Conservation (phyloP, 164 flowering plant species). For the Tinospora cordifolia region DNA sequence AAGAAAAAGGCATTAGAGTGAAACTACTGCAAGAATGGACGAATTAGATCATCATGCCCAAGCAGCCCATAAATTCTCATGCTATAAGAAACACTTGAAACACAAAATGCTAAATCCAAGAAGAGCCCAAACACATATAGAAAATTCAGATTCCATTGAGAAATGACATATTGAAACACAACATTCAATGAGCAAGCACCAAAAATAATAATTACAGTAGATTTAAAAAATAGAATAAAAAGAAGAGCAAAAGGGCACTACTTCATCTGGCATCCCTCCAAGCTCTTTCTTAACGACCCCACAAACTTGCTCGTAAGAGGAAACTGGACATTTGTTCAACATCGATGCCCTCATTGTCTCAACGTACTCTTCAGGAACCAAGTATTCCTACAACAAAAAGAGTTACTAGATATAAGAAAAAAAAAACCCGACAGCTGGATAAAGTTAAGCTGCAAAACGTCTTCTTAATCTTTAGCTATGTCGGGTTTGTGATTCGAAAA, state of each 20-base stretch:
- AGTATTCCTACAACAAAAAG: constrained; percentile 54
- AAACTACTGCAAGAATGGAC: too few relatives aligned
- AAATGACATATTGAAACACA: not conserved
- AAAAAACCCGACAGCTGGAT: too few relatives aligned
- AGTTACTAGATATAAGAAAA: too few relatives aligned
- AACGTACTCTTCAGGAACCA: constrained; percentile 86
- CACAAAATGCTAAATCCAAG: not conserved
- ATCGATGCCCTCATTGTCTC: constrained; percentile 74
- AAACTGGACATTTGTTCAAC: constrained; percentile 92
- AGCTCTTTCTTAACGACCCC: constrained; percentile 84
- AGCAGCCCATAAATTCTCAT: not conserved
- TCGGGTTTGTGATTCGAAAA: too few relatives aligned
- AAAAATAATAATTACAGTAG: not conserved
- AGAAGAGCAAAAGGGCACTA: constrained; percentile 23
- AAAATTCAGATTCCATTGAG: not conserved
- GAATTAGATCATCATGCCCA: too few relatives aligned
- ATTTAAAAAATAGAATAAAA: not conserved
- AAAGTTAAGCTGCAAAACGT: too few relatives aligned
- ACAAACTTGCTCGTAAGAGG: constrained; percentile 85
- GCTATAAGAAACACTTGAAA: not conserved
- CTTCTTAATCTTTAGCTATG: too few relatives aligned
- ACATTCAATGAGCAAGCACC: not conserved
- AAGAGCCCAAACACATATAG: not conserved
- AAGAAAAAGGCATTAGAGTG: too few relatives aligned
- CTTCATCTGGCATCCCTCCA: constrained; percentile 80